Conservation (phyloP, 2,329 filamentous ascomycete genomes). For the Herpomyces periplanetae region DNA sequence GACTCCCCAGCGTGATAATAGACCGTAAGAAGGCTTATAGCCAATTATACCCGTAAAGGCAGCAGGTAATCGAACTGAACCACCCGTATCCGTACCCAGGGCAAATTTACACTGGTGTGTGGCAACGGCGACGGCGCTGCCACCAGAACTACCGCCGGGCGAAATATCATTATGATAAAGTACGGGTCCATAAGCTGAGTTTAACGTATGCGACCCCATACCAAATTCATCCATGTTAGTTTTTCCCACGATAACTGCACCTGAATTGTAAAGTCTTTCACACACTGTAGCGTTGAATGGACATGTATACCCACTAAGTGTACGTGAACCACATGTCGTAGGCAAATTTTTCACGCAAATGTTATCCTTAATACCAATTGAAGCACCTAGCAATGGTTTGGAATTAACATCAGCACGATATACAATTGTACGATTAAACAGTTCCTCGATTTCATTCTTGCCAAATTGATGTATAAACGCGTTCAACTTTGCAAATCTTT, state of each 20-base stretch:
- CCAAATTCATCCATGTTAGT: conserved; percentile 88
- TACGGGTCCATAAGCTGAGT: conserved; percentile 2
- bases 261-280: conserved; percentile 19
- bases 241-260: conserved; percentile 27
- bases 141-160: conserved; percentile 62
- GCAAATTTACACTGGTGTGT: conserved; percentile 12
- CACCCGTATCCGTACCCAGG: conserved; percentile 70
- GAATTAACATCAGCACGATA: too few species aligned
- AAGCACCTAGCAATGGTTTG: neutral
- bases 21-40: conserved; percentile 67
- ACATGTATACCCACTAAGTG: conserved; percentile 23
- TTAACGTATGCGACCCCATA: conserved; percentile 18
- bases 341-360: conserved; percentile 10
- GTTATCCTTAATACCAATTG: conserved; percentile 13
- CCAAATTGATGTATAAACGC: too few species aligned
- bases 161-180: conserved; percentile 13
- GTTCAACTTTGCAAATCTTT: too few species aligned
- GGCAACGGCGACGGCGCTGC: conserved; percentile 51
- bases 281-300: conserved; percentile 56
- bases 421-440: too few species aligned
- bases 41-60: conserved; percentile 49
- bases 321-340: conserved; percentile 48
- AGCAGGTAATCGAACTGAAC: conserved; percentile 49
- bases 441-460: too few species aligned
- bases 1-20: conserved; percentile 49